phyloP scores from a whole-genome alignment of 768 basidiomycete species.

The Lactarius pseudohatsudake region DNA sequence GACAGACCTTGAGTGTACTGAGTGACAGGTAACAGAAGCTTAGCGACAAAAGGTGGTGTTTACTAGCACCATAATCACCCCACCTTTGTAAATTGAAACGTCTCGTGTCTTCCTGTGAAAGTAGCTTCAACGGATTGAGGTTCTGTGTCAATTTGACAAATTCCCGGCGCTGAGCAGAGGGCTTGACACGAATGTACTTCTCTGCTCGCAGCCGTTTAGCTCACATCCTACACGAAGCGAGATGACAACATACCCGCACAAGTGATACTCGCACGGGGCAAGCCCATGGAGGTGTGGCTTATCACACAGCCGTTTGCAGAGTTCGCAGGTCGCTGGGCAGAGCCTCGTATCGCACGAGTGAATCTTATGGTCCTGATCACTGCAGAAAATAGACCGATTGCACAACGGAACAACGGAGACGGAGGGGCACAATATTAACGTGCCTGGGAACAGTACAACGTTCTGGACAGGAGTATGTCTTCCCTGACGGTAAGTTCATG shows the following conservation, averaged over 20 bases:
- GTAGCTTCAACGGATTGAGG: constrained; percentile 45
- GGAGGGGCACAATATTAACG: too few species aligned
- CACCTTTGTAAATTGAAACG: constrained; percentile 65
- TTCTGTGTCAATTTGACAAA: too few species aligned
- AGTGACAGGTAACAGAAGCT: not conserved
- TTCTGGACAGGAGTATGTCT: too few species aligned
- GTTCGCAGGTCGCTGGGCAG: constrained; percentile 53
- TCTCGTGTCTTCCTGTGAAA: constrained; percentile 55
- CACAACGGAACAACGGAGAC: too few species aligned
- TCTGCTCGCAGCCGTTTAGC: too few species aligned
- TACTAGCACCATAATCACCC: not conserved
- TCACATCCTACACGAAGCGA: too few species aligned
- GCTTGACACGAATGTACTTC: too few species aligned
- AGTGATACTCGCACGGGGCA: not conserved
- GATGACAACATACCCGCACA: not conserved
- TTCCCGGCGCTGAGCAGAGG: too few species aligned
- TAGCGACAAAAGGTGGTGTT: not conserved
- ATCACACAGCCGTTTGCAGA: constrained; percentile 56
- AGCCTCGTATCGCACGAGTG: constrained; percentile 53
- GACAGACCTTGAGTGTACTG: constrained; percentile 55
- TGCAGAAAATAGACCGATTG: constrained; percentile 28
- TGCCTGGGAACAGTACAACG: too few species aligned
- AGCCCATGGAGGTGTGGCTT: constrained; percentile 49
- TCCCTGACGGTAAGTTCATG: too few species aligned
- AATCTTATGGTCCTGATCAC: constrained; percentile 44